Evolutionary conservation across 2,329 filamentous ascomycete genomes (phyloP), one percentile per base, ranked within the genome.

Genomic region (Bipolaris oryzae): DNA sequence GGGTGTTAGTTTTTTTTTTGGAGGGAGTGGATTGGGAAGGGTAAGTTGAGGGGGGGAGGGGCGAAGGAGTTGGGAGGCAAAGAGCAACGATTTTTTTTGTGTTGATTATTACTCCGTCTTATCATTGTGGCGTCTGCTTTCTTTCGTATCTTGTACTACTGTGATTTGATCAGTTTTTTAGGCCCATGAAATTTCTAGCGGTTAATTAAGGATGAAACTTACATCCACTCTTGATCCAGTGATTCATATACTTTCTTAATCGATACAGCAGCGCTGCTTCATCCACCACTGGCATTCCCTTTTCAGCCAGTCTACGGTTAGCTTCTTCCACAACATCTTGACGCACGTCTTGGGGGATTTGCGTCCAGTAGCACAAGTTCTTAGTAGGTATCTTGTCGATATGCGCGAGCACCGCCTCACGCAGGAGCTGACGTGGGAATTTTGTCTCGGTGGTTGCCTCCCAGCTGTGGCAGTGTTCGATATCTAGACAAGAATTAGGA

Each of bases 311-410:
- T 11, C 41, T 42, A 23, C 13, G 43, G 15, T 55, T 55, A n/a
- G 34, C 47, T 25, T 55, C 53, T 31, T 38, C 34, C 1, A 48
- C 47, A 5, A 55, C 20, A 16, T 38, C 25, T n/a, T 28, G 11
- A 34, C 48, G 47, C 5, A 51, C 33, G 15, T 51, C 31, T n/a
- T 41, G 23, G 23, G 53, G 53, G 21, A 55, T 55, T 6, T 55
- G 47, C 10, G 47, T 39, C 53, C 53, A 55, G 46, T 51, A 55
- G 25, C 53, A 34, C n/a, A 55, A 16, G 25, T 38, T 37, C 13
- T 45, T 20, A 13, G 7, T 33, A 11, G 41, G 53, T 1, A 55
- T 50, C 25, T 51, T 45, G 10, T 45, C 23, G 13, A 35, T 23
- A 5, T 55, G 49, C 21, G 41, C 47, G 16, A 51, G 18, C 7